A percentile compares a stretch with the other conserved stretches of the same genome.
Conservation (phyloP, 805 yeast genomes). For the Yamadazyma sp. region DNA sequence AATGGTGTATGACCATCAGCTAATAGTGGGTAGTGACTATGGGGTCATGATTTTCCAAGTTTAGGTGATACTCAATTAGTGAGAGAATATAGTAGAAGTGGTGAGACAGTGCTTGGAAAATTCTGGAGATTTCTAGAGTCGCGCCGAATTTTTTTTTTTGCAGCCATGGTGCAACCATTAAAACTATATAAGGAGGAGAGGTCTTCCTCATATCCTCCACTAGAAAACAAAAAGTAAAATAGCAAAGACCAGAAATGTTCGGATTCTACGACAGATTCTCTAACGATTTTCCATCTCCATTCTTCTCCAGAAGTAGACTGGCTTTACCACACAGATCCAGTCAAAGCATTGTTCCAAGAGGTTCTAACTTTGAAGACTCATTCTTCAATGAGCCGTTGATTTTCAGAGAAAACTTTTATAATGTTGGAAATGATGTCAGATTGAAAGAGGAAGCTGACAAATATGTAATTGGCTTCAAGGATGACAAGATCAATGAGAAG, state of each 20-base stretch:
- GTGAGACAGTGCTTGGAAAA: neutral
- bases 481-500: slow-evolving; percentile 16
- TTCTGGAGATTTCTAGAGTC: slow-evolving; percentile 6
- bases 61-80: neutral
- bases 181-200: slow-evolving; percentile 10
- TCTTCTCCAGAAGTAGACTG: slow-evolving; percentile 7
- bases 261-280: slow-evolving; percentile 11
- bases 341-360: slow-evolving; percentile 9
- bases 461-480: slow-evolving; percentile 20
- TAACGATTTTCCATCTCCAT: slow-evolving; percentile 6
- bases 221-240: neutral
- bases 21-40: slow-evolving; percentile 15
- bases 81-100: no score
- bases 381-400: slow-evolving; percentile 12
- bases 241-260: slow-evolving; percentile 4
- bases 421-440: slow-evolving; percentile 15
- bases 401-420: slow-evolving; percentile 11
- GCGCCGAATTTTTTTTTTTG: slow-evolving; percentile 7
- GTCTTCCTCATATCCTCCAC: neutral
- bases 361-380: slow-evolving; percentile 2
- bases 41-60: slow-evolving; percentile 6
- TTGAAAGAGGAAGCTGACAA: slow-evolving; percentile 23
- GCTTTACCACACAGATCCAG: slow-evolving; percentile 10
- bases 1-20: slow-evolving; percentile 9
- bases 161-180: slow-evolving; percentile 11